These are phyloP conservation scores for Penicillium sp. DNA, from an alignment of 2,329 filamentous ascomycete species.

Conservation along the genomic window DNA sequence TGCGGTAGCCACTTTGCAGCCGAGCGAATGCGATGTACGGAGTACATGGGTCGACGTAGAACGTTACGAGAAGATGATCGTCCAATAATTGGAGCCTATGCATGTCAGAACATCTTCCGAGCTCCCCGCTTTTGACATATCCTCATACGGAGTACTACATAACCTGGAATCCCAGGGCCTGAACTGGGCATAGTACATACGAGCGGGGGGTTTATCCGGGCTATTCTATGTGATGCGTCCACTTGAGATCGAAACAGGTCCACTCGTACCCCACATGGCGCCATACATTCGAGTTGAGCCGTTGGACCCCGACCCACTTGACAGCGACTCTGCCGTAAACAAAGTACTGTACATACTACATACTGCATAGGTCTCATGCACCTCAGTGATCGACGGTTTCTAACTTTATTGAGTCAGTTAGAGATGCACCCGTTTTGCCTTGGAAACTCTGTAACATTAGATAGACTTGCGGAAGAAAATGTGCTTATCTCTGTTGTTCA, in stretches of 20 bases:
- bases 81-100: conserved; percentile 4
- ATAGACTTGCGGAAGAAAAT: not conserved
- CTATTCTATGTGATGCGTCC: conserved; percentile 1
- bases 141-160: not conserved
- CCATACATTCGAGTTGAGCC: not conserved
- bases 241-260: not conserved
- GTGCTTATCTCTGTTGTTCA: not conserved
- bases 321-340: not conserved
- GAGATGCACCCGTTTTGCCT: not conserved
- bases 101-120: not conserved
- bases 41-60: too few relatives aligned
- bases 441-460: not conserved
- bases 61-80: conserved; percentile 3
- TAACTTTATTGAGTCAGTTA: not conserved
- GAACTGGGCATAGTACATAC: not conserved
- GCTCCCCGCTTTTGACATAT: not conserved
- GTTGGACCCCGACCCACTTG: not conserved
- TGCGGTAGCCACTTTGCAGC: not conserved
- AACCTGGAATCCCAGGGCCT: not conserved
- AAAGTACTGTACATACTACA: not conserved
- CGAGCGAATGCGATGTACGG: too few relatives aligned
- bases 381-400: not conserved
- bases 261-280: not conserved
- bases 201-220: not conserved
- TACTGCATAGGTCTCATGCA: conserved; percentile 7